Conservation (phyloP, 192 early-diverging fungal species). For the Coemansia sp. region DNA sequence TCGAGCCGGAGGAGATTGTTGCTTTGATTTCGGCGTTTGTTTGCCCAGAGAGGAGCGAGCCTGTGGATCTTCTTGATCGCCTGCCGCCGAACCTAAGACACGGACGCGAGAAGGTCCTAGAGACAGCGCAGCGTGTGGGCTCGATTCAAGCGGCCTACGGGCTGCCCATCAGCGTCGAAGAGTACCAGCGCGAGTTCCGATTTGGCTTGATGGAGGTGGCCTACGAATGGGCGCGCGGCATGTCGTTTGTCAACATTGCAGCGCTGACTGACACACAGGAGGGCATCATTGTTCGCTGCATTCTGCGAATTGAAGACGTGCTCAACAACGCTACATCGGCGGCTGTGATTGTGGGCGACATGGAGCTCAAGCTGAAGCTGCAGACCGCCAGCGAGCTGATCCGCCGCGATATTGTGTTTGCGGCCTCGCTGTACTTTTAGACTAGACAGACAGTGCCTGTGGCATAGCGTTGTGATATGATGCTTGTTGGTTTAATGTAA, state of each 20-base stretch:
- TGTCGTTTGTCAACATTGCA: constrained; percentile 88
- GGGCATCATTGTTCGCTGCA: constrained; percentile 92
- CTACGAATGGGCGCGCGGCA: constrained; percentile 95
- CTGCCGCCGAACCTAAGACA: constrained; percentile 25
- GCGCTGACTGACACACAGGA: constrained; percentile 92
- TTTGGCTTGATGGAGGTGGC: constrained; percentile 95
- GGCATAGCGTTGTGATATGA: too few species aligned
- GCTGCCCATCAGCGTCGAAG: constrained; percentile 50
- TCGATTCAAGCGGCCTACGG: constrained; percentile 70
- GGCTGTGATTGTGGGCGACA: constrained; percentile 86
- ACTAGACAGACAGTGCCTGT: too few species aligned
- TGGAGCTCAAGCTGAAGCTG: constrained; percentile 85
- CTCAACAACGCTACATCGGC: constrained; percentile 84
- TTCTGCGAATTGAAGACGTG: constrained; percentile 90
- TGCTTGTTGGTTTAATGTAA: too few species aligned
- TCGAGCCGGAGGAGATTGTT: constrained; percentile 89
- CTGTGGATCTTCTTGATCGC: constrained; percentile 22
- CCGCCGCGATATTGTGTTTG: constrained; percentile 96
- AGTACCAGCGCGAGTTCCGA: constrained; percentile 56
- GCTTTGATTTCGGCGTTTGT: constrained; percentile 92
- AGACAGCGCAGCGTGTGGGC: constrained; percentile 65
- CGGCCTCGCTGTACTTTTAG: constrained; percentile 77
- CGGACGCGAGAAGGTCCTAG: constrained; percentile 64
- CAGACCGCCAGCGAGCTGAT: constrained; percentile 82
- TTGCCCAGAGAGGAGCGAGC: constrained; percentile 83